Percentiles rank a stretch among this genome's conserved stretches.
Evolutionary conservation across 306 rosid genomes (phyloP).

Genomic region (Quercus alba): DNA sequence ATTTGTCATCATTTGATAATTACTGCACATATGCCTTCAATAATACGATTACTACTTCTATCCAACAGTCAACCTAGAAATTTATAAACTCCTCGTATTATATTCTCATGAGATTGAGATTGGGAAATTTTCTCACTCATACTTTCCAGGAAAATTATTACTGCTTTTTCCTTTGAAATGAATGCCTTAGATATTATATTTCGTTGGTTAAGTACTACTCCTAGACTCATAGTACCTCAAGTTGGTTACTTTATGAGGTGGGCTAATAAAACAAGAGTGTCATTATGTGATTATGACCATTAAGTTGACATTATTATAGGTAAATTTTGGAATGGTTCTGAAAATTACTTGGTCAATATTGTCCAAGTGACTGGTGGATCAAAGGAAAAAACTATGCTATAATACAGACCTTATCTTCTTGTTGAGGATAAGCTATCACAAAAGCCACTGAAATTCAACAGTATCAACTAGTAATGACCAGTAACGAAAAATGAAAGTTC

Average conservation of each 20-base stretch:
- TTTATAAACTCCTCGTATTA: not conserved
- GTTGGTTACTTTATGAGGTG: not conserved
- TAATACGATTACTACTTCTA: not conserved
- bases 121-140: no score
- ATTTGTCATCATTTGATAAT: not conserved
- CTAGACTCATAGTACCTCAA: not conserved
- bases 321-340: not conserved
- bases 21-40: not conserved
- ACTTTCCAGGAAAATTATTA: not conserved
- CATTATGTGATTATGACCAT: not conserved
- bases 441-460: slow-evolving; percentile 16
- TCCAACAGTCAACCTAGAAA: not conserved
- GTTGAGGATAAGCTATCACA: slow-evolving; percentile 22
- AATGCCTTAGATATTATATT: not conserved
- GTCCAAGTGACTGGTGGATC: not conserved
- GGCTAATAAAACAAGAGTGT: not conserved
- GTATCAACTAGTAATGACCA: not conserved
- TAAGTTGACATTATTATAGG: not conserved
- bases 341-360: slow-evolving; percentile 6
- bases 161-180: not conserved
- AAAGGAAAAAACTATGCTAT: no score
- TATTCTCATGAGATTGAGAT: no score
- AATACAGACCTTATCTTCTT: not conserved
- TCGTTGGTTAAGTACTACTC: not conserved
- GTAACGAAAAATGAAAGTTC: not conserved